Conservation (phyloP, 352 stramenopile species). For the Phytophthora hybrid region DNA sequence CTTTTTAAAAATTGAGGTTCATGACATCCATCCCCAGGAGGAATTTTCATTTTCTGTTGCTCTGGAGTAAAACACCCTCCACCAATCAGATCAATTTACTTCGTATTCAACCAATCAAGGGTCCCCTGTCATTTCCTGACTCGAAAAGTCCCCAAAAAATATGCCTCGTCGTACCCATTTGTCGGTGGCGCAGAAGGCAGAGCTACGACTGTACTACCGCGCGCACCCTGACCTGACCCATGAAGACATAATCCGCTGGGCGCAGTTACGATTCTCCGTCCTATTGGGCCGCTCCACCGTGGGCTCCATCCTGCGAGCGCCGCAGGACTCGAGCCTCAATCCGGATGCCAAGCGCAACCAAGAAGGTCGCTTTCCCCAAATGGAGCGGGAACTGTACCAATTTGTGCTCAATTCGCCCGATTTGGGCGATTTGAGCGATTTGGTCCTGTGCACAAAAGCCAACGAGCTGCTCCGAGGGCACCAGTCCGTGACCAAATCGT, state of each 20-base stretch:
- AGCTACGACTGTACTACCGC: slow-evolving; percentile 31
- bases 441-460: slow-evolving; percentile 41
- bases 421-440: slow-evolving; percentile 37
- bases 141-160: not conserved
- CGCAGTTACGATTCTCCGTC: slow-evolving; percentile 35
- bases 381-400: slow-evolving; percentile 37
- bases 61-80: too few relatives aligned
- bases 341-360: slow-evolving; percentile 45
- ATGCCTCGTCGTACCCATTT: slow-evolving; percentile 11
- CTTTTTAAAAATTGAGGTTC: too few relatives aligned
- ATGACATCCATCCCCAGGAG: too few relatives aligned
- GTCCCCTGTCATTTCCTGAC: not conserved
- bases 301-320: slow-evolving; percentile 36
- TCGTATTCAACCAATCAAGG: not conserved
- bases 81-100: not conserved
- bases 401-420: slow-evolving; percentile 14
- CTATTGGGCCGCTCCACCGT: slow-evolving; percentile 44
- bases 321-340: slow-evolving; percentile 40
- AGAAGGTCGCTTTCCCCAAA: slow-evolving; percentile 44
- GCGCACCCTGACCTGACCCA: slow-evolving; percentile 40
- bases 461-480: slow-evolving; percentile 48
- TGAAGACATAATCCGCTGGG: slow-evolving; percentile 45
- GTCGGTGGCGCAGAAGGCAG: slow-evolving; percentile 47
- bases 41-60: too few relatives aligned
- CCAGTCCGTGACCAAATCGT: slow-evolving; percentile 38